Evolutionary conservation across 495 filamentous ascomycete genomes (phyloP), one percentile per base, ranked within the genome.

Genomic region (Friedmanniomyces simplex): DNA sequence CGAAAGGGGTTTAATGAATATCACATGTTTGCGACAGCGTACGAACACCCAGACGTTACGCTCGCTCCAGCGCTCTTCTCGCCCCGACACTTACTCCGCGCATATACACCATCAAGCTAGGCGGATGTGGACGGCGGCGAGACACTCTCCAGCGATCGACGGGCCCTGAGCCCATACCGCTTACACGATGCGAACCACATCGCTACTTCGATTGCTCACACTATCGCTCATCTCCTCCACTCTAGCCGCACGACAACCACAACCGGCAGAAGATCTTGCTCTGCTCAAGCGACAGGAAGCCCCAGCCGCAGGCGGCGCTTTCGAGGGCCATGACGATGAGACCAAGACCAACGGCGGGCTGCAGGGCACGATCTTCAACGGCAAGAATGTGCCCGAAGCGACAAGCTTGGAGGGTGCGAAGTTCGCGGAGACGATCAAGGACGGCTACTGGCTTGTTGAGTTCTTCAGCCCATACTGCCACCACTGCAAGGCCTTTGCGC

Each of bases 401-500:
- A 77, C 78, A 61, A 80, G 86, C 67, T 66, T 89, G 46, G 77
- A 72, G 0, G 76, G 76, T 6, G 75, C 76, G 2, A 76, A 68
- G 41, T 77, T 87, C 42, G 74, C 82, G 16, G 73, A 79, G 53
- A 70, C 75, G 5, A 77, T 79, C 22, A 80, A 79, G 57, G 73
- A 85, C 57, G 85, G 85, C 46, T 82, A 82, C 65, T 86, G 82
- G 82, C 77, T 90, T 62, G 77, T 91, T 22, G 88, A 91, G 67
- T 80, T 84, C 68, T 87, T 82, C 67, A 90, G 87, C 51, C 85
- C 83, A 11, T 79, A 76, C 24, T 96, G 91, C 67, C 74, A 72
- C 39, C 93, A 97, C 72, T 97, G 94, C 73, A 73, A 78, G 63
- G 75, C 76, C 41, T 82, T 88, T 62, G 89, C 87, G 34, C 94